Conservation (phyloP, 495 filamentous ascomycete genomes). For the Penicillium roqueforti region DNA sequence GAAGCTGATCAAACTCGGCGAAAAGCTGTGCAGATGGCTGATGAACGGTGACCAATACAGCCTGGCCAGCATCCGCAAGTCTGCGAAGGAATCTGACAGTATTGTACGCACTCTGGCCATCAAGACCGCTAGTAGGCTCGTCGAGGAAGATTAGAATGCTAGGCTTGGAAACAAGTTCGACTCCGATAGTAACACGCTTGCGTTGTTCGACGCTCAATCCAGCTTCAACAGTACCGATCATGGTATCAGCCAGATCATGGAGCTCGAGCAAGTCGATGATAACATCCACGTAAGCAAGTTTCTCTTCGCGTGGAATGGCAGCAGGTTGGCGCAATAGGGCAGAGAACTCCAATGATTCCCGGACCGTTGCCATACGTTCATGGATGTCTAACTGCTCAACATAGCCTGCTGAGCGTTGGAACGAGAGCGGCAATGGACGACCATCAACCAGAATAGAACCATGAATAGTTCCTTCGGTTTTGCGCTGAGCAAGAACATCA, state of each 20-base stretch:
- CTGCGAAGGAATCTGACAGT: constrained; percentile 61
- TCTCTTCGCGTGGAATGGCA: constrained; percentile 48
- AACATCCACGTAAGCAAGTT: constrained; percentile 54
- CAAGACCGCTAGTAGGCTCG: constrained; percentile 70
- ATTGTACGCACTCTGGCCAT: constrained; percentile 59
- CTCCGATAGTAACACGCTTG: constrained; percentile 62
- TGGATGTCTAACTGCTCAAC: constrained; percentile 59
- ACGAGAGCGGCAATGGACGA: constrained; percentile 66
- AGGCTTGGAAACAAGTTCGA: constrained; percentile 63
- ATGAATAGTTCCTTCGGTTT: constrained; percentile 78
- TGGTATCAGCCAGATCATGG: constrained; percentile 49
- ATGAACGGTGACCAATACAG: constrained; percentile 70
- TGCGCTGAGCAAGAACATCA: constrained; percentile 58
- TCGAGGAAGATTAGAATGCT: constrained; percentile 69
- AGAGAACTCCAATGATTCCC: constrained; percentile 57
- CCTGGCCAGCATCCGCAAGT: constrained; percentile 61
- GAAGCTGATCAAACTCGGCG: constrained; percentile 65
- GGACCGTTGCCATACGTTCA: constrained; percentile 54
- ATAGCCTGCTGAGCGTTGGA: constrained; percentile 66
- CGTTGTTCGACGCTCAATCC: constrained; percentile 58
- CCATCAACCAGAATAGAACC: constrained; percentile 86
- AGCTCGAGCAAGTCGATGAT: constrained; percentile 58
- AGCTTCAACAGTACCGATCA: constrained; percentile 48
- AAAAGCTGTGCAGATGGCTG: constrained; percentile 71
- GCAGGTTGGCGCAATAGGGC: constrained; percentile 54